These are phyloP conservation scores for Talaromyces rugulosus DNA, from an alignment of 2,329 filamentous ascomycete species.

Conservation along the genomic window DNA sequence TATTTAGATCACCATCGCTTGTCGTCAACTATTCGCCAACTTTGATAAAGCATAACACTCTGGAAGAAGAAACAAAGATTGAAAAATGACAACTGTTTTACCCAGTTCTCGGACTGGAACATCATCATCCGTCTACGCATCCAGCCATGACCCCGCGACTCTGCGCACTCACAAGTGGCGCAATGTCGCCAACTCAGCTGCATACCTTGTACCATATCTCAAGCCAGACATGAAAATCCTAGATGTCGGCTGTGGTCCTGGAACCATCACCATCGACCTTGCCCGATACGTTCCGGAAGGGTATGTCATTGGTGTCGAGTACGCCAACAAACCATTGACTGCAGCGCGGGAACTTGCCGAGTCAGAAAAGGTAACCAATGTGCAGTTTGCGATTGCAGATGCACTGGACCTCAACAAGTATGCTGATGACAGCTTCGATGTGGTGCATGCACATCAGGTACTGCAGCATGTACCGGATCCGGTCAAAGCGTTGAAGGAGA, in stretches of 20 bases:
- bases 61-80: not conserved
- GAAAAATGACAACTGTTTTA: not conserved
- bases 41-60: too few relatives aligned
- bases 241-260: conserved; percentile 43
- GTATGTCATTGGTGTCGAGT: conserved; percentile 36
- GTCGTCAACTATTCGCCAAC: too few relatives aligned
- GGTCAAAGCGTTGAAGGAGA: conserved; percentile 47
- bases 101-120: not conserved
- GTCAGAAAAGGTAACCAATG: conserved; percentile 24
- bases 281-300: conserved; percentile 31
- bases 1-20: too few relatives aligned
- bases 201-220: conserved; percentile 38
- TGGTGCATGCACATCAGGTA: conserved; percentile 58
- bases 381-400: conserved; percentile 33
- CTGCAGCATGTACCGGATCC: conserved; percentile 54
- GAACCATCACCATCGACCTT: conserved; percentile 38
- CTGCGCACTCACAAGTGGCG: conserved; percentile 32
- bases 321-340: conserved; percentile 27
- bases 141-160: conserved; percentile 33
- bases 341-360: conserved; percentile 18
- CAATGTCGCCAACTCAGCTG: conserved; percentile 30
- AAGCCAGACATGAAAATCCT: conserved; percentile 34
- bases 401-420: conserved; percentile 38
- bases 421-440: conserved; percentile 49
- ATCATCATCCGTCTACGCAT: conserved; percentile 27